These are phyloP conservation scores for Thermoascus crustaceus DNA, from an alignment of 2,329 filamentous ascomycete species.

Conservation along the genomic window DNA sequence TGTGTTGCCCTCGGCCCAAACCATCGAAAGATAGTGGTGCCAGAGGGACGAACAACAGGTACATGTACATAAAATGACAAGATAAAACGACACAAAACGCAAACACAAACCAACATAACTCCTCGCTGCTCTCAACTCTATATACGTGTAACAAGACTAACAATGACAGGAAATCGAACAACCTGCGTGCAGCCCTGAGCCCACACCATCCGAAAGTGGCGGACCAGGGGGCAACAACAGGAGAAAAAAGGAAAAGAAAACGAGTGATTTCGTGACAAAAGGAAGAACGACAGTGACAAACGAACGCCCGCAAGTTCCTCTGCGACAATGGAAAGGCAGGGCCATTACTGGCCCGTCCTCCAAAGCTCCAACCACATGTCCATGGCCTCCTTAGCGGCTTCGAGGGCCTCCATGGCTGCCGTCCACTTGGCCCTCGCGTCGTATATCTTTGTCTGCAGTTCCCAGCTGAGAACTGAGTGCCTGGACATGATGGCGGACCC, in stretches of 20 bases:
- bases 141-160: too few species aligned
- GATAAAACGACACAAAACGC: background rate
- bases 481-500: constrained; percentile 22
- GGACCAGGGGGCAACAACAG: background rate
- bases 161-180: too few species aligned
- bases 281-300: constrained; percentile 1
- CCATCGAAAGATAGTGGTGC: too few species aligned
- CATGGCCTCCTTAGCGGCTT: constrained; percentile 13
- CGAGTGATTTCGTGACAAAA: background rate
- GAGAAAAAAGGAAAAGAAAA: background rate
- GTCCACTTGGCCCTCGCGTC: constrained; percentile 51
- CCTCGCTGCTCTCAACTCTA: too few species aligned
- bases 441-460: constrained; percentile 49
- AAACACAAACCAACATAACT: background rate
- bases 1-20: too few species aligned
- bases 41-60: too few species aligned
- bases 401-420: constrained; percentile 24
- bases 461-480: constrained; percentile 49
- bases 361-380: constrained; percentile 16
- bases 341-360: constrained; percentile 8
- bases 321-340: constrained; percentile 1
- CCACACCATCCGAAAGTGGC: background rate
- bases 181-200: too few species aligned
- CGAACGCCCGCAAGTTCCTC: background rate
- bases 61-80: too few species aligned